These are phyloP conservation scores for Fonsecaea multimorphosa DNA, from an alignment of 2,329 filamentous ascomycete genomes.

Conservation along the genomic window DNA sequence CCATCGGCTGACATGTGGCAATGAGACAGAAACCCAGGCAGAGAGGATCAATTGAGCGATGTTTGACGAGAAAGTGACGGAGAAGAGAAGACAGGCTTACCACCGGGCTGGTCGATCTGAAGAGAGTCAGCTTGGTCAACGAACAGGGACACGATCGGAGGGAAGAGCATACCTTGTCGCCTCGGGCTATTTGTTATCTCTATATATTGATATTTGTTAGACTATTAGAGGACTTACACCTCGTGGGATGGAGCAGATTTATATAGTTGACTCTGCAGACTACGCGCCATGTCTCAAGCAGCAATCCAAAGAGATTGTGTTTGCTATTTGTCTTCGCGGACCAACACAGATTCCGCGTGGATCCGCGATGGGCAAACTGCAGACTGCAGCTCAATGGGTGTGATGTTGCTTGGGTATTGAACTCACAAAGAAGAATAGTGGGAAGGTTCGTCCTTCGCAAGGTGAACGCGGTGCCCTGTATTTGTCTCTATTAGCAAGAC, in stretches of 20 bases:
- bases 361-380: neutral
- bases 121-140: neutral
- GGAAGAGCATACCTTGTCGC: neutral
- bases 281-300: neutral
- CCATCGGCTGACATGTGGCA: neutral
- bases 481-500: neutral
- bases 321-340: constrained; percentile 4
- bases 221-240: neutral
- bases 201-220: constrained; percentile 11
- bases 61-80: neutral
- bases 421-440: neutral
- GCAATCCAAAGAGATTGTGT: neutral
- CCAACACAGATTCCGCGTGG: neutral
- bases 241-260: neutral
- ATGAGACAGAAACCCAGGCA: neutral
- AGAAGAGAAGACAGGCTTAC: neutral
- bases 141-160: neutral
- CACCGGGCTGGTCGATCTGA: neutral
- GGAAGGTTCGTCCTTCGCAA: neutral
- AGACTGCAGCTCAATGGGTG: neutral
- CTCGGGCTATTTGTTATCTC: constrained; percentile 2
- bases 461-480: neutral
- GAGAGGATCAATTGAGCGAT: neutral
- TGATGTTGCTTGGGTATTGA: neutral
- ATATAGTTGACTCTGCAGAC: neutral